These are phyloP conservation scores for Ceratocystis destructans DNA, from an alignment of 2,329 filamentous ascomycete genomes.

Conservation along the genomic window DNA sequence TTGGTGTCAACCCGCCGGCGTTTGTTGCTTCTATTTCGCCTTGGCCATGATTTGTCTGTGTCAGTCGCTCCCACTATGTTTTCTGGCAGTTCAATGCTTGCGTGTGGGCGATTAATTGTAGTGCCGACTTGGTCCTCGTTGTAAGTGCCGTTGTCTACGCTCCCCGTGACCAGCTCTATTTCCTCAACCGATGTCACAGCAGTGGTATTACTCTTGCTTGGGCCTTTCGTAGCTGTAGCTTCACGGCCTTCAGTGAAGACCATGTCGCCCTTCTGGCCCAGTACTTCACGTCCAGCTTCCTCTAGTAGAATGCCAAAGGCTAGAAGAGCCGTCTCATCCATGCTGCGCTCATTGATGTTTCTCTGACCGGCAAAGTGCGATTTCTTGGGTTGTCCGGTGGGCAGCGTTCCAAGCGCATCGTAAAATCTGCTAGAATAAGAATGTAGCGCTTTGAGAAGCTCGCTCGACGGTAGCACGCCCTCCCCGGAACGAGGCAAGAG, in stretches of 20 bases:
- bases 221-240: constrained; percentile 7
- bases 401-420: constrained; percentile 27
- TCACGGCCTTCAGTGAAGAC: constrained; percentile 51
- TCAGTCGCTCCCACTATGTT: neutral
- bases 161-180: neutral
- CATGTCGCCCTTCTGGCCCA: constrained; percentile 54
- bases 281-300: constrained; percentile 46
- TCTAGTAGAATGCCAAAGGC: constrained; percentile 64
- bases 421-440: constrained; percentile 56
- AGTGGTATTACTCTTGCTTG: neutral
- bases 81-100: neutral
- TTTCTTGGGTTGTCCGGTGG: constrained; percentile 16
- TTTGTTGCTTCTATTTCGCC: neutral
- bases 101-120: neutral
- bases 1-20: neutral
- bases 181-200: neutral
- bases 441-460: constrained; percentile 56
- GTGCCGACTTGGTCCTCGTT: neutral
- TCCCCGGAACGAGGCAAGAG: constrained; percentile 35
- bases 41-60: neutral
- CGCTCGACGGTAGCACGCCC: constrained; percentile 49
- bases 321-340: constrained; percentile 67
- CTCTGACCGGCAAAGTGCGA: constrained; percentile 20
- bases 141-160: neutral
- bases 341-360: constrained; percentile 41